Evolutionary conservation across 352 stramenopile species (phyloP).

Genomic region (Phytophthora tentaculata): DNA sequence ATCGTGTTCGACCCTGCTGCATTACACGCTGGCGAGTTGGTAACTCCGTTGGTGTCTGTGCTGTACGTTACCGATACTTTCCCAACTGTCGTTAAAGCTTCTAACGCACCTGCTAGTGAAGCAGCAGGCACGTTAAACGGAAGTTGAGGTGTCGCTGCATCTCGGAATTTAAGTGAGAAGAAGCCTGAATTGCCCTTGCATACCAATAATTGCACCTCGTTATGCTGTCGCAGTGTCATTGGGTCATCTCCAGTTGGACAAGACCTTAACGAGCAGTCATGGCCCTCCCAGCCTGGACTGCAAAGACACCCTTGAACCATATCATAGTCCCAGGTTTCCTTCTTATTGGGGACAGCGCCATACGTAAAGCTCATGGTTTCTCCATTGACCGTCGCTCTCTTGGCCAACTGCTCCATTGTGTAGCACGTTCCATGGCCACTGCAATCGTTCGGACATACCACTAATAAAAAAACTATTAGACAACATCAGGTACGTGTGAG

Average conservation of each 20-base stretch:
- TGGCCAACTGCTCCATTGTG: constrained; percentile 81
- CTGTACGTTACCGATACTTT: constrained; percentile 60
- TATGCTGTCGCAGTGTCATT: constrained; percentile 71
- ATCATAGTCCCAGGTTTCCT: constrained; percentile 91
- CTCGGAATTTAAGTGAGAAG: constrained; percentile 78
- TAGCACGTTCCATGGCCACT: constrained; percentile 86
- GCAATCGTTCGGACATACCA: constrained; percentile 74
- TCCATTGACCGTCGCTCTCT: constrained; percentile 53
- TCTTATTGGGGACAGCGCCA: constrained; percentile 78
- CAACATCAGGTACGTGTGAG: constrained; percentile 1
- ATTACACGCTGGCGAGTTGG: constrained; percentile 45
- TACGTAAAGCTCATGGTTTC: constrained; percentile 66
- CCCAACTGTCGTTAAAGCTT: constrained; percentile 52
- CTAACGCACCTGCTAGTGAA: constrained; percentile 42
- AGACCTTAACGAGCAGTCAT: constrained; percentile 86
- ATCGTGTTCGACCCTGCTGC: constrained; percentile 58
- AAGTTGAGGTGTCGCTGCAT: constrained; percentile 63
- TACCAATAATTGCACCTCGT: constrained; percentile 81
- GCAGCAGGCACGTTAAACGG: constrained; percentile 44
- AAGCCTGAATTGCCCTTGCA: constrained; percentile 69
- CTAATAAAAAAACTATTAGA: constrained; percentile 24
- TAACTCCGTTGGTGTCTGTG: constrained; percentile 24
- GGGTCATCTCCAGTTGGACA: constrained; percentile 92
- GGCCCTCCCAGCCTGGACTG: constrained; percentile 87
- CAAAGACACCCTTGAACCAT: constrained; percentile 88